Base-by-base conservation (phyloP, 768 basidiomycete species). In the Pulveroboletus frians region DNA sequence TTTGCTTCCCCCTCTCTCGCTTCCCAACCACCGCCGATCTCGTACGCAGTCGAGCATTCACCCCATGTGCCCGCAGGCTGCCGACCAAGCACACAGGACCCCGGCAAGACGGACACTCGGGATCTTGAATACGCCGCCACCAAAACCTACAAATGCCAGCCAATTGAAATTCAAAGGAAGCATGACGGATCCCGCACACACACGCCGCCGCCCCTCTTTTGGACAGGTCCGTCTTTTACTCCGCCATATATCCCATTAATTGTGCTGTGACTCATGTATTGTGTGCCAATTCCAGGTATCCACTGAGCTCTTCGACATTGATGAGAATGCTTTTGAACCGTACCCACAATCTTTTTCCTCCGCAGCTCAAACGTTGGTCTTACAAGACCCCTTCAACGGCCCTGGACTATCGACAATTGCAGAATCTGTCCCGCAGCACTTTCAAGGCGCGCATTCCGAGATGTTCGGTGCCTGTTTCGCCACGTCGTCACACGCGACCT, bases 291-390 rank as follows among this genome's bases (percentile, higher is more conserved):
- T 50, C 66, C 66, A 61, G 76, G 75, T 57, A 69, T 75, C 60
- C 70, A 73, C 58, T 56, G 78, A 85, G 32, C 70, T 87, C 49
- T 88, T 85, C 61, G 83, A 88, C 59, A 87, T 88, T 53, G 80
- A 85, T 57, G 86, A 88, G 64, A 81, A 83, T 59, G 79, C 81
- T 49, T 77, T 78, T 57, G 80, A 81, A 48, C 70, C 71, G 3
- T 75, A 76, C 37, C 69, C 71, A 27, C 66, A 71, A 67, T 64
- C 69, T 52, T 64, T 70, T 66, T 53, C 64, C 52, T 57, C 68
- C 29, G 27, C 56, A 50, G 38, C 60, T 47, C 68, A 69, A 39
- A 67, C 72, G 9, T 58, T 73, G 31, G 54, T 65, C 8, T 54
- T 75, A 32, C 70, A 73, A 49, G 73, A 76, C 46, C 75, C 73